Percentiles rank a stretch among this genome's conserved stretches.
Evolutionary conservation across 306 rosid species (phyloP).

Genomic region (Mimosa bimucronata): DNA sequence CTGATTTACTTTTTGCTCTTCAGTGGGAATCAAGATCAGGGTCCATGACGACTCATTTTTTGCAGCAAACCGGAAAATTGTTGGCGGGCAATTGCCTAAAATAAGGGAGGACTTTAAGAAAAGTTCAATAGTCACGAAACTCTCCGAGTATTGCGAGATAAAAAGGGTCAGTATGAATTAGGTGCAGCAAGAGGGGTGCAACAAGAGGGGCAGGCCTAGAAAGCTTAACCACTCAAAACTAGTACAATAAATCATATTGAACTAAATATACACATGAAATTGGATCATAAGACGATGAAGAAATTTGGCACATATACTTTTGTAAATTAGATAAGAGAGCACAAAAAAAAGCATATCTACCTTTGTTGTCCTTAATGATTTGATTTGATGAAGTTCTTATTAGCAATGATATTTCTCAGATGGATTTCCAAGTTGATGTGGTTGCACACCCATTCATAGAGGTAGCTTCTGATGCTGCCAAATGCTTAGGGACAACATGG

Average conservation of each 20-base stretch:
- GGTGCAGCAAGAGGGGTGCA: too few species aligned
- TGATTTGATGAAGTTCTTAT: not conserved
- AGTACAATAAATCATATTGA: not conserved
- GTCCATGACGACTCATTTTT: conserved; percentile 49
- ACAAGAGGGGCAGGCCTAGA: too few species aligned
- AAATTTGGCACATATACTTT: not conserved
- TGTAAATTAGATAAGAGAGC: too few species aligned
- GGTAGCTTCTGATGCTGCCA: conserved; percentile 47
- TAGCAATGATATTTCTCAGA: conserved; percentile 47
- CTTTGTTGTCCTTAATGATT: too few species aligned
- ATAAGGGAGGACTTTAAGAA: conserved; percentile 48
- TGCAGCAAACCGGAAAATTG: conserved; percentile 50
- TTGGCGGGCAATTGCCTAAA: conserved; percentile 42
- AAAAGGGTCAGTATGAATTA: conserved; percentile 50
- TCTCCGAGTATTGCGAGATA: conserved; percentile 39
- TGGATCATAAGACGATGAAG: not conserved
- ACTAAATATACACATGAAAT: not conserved
- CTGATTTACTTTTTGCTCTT: not conserved
- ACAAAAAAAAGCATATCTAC: too few species aligned
- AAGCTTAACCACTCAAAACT: not conserved
- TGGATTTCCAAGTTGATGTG: conserved; percentile 54
- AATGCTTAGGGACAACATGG: conserved; percentile 53
- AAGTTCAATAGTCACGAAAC: conserved; percentile 35
- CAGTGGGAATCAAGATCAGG: conserved; percentile 73
- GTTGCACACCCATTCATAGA: conserved; percentile 50